These are phyloP conservation scores for Tillandsia leiboldiana DNA, from an alignment of 176 grass and related monocot species.

Conservation along the genomic window DNA sequence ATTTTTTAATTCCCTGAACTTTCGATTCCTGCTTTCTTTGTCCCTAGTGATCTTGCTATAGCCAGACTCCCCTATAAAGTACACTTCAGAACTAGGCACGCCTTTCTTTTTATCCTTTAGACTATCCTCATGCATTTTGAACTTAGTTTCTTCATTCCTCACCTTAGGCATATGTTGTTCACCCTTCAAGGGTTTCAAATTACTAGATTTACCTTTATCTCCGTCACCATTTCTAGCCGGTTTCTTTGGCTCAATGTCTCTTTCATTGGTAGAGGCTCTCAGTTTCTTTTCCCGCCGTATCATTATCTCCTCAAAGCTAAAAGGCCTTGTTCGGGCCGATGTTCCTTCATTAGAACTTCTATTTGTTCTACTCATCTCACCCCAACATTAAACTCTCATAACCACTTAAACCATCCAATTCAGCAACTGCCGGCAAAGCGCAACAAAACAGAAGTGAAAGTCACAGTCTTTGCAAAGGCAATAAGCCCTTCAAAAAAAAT, in stretches of 20 bases:
- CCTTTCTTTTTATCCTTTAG: conserved; percentile 26
- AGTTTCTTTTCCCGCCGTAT: conserved; percentile 53
- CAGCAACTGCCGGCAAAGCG: too few relatives aligned
- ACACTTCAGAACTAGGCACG: conserved; percentile 1
- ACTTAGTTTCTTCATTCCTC: conserved; percentile 17
- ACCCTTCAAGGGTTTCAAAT: conserved; percentile 22
- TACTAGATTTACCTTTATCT: conserved; percentile 1
- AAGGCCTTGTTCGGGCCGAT: conserved; percentile 75
- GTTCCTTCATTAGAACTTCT: conserved; percentile 34
- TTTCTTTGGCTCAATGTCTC: background rate
- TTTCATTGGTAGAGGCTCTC: background rate
- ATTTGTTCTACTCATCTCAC: conserved; percentile 56
- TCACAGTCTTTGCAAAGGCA: too few relatives aligned
- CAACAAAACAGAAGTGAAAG: too few relatives aligned
- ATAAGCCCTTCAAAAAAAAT: too few relatives aligned
- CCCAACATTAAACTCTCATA: background rate
- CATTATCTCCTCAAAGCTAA: conserved; percentile 84
- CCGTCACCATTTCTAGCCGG: conserved; percentile 8
- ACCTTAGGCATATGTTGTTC: conserved; percentile 21
- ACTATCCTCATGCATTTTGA: conserved; percentile 8
- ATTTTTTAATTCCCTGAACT: conserved; percentile 33
- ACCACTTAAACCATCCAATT: too few relatives aligned
- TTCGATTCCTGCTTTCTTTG: conserved; percentile 36
- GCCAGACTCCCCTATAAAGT: conserved; percentile 19
- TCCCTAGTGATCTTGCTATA: conserved; percentile 13